These are phyloP conservation scores for Candida mesenterica DNA, from an alignment of 1,139 yeast genomes.

Conservation along the genomic window DNA sequence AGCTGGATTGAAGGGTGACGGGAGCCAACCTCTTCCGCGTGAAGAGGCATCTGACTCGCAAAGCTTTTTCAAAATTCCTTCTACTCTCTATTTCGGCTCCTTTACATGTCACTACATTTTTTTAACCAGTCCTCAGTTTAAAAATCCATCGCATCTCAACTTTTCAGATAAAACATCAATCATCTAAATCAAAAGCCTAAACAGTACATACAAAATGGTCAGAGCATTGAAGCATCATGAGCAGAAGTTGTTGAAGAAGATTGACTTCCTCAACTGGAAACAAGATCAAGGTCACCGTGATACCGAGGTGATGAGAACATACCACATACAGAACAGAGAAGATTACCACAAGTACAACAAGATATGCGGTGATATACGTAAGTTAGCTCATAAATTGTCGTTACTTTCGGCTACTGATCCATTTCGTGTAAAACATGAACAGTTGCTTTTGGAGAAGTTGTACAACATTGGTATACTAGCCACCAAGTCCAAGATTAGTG, in stretches of 20 bases:
- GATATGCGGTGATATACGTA: constrained; percentile 87
- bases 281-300: constrained; percentile 95
- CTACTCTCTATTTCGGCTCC: no score
- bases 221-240: constrained; percentile 93
- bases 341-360: constrained; percentile 93
- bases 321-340: constrained; percentile 90
- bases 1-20: no score
- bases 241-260: constrained; percentile 90
- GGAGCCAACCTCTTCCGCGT: no score
- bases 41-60: no score
- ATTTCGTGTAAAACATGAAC: constrained; percentile 82
- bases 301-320: constrained; percentile 90
- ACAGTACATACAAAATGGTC: constrained; percentile 54
- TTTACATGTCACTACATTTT: no score
- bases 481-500: constrained; percentile 86
- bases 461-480: constrained; percentile 85
- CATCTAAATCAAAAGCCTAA: no score
- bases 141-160: constrained; percentile 2
- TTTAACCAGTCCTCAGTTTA: no score
- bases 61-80: no score
- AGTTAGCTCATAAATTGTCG: constrained; percentile 81
- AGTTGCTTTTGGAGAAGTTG: constrained; percentile 77
- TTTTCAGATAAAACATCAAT: no score
- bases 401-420: constrained; percentile 85
- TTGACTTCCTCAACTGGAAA: constrained; percentile 96